Evolutionary conservation across 768 basidiomycete genomes (phyloP).

Genomic region (Heimioporus sp.): DNA sequence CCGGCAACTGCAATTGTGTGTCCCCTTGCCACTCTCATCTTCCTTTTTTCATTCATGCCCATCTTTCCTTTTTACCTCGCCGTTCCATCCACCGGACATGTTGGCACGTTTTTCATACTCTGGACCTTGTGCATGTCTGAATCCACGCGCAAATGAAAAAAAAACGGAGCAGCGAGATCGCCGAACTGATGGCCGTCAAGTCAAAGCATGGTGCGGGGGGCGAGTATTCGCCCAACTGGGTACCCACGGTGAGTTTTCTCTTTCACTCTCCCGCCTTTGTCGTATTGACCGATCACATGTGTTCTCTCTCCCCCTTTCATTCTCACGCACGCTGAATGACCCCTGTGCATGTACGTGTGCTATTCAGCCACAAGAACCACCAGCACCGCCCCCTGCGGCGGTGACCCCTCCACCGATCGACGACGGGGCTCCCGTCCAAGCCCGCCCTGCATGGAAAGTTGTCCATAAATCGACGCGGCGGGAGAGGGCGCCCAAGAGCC

Average conservation of each 20-base stretch:
- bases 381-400: constrained; percentile 36
- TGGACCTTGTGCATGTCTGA: not conserved
- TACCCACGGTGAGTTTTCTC: constrained; percentile 47
- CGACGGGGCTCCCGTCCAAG: constrained; percentile 44
- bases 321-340: not conserved
- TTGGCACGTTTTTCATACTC: not conserved
- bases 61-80: not conserved
- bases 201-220: constrained; percentile 81
- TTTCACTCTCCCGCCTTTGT: not conserved
- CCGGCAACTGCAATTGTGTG: constrained; percentile 54
- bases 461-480: constrained; percentile 64
- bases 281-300: not conserved
- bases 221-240: constrained; percentile 76
- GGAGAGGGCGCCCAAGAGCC: constrained; percentile 43
- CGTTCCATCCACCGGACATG: not conserved
- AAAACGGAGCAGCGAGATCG: constrained; percentile 62
- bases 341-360: too few relatives aligned
- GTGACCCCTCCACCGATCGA: constrained; percentile 48
- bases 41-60: not conserved
- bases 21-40: constrained; percentile 3
- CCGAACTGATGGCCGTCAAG: constrained; percentile 79
- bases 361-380: constrained; percentile 33
- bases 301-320: not conserved
- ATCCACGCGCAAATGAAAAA: not conserved
- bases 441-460: constrained; percentile 72